Evolutionary conservation across 495 filamentous ascomycete genomes (phyloP).

Genomic region (Hypoxylon trugodes): DNA sequence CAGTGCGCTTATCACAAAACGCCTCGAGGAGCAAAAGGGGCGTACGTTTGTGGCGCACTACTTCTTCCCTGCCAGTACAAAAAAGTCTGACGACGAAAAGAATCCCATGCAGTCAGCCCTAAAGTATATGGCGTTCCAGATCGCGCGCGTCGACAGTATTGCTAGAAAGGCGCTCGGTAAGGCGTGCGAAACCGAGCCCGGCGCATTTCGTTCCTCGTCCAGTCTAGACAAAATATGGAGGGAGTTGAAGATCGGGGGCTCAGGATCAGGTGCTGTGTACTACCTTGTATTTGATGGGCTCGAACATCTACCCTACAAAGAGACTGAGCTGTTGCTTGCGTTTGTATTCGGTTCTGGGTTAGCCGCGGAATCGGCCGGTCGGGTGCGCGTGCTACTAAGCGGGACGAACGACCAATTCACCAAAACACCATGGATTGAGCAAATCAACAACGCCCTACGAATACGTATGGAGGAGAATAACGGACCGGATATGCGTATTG

Average conservation of each 20-base stretch:
- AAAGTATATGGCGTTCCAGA: conserved; percentile 10
- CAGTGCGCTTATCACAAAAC: not conserved
- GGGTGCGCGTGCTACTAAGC: conserved; percentile 3
- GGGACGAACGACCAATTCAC: conserved; percentile 1
- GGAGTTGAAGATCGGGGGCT: not conserved
- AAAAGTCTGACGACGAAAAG: conserved; percentile 8
- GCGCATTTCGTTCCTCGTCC: not conserved
- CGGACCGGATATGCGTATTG: not conserved
- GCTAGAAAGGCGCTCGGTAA: conserved; percentile 3
- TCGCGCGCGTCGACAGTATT: not conserved
- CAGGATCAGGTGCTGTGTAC: not conserved
- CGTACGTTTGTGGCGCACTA: conserved; percentile 5
- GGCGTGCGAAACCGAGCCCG: not conserved
- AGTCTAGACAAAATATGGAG: conserved; percentile 1
- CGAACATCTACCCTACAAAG: conserved; percentile 1
- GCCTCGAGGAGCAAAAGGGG: conserved; percentile 7
- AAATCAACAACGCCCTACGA: not conserved
- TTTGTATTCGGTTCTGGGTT: not conserved
- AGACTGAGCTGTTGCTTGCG: not conserved
- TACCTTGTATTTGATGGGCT: conserved; percentile 6
- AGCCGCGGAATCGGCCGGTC: not conserved
- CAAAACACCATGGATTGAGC: not conserved
- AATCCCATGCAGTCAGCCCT: not conserved
- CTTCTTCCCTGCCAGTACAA: conserved; percentile 1
- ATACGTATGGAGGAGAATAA: conserved; percentile 5